Percentiles rank a stretch among this genome's conserved stretches.
Conservation (phyloP, 1,284 basidiomycete genomes). For the Fistulina hepatica region DNA sequence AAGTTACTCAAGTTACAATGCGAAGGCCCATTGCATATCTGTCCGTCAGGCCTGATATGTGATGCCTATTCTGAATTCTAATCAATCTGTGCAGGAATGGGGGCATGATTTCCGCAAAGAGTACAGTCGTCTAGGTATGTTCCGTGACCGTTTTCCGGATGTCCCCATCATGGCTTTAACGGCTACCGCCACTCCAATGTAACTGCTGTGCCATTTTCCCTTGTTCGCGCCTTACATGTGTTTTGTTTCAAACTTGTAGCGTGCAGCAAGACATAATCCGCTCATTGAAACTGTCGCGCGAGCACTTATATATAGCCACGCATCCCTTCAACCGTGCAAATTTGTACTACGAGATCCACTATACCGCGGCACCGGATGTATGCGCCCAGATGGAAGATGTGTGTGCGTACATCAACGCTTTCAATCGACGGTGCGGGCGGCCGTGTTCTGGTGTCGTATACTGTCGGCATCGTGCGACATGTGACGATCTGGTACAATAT, state of each 20-base stretch:
- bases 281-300: conserved; percentile 48
- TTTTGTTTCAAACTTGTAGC: conserved; percentile 24
- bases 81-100: conserved; percentile 72
- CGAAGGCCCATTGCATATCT: conserved; percentile 78
- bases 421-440: conserved; percentile 45
- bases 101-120: conserved; percentile 70
- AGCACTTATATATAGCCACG: conserved; percentile 49
- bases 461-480: conserved; percentile 34
- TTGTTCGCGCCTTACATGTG: conserved; percentile 2
- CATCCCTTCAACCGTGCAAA: conserved; percentile 77
- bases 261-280: conserved; percentile 64
- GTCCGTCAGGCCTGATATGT: conserved; percentile 33
- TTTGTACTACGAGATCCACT: conserved; percentile 67
- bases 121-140: conserved; percentile 61
- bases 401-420: conserved; percentile 49
- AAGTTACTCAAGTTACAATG: background rate
- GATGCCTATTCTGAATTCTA: too few relatives aligned
- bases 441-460: conserved; percentile 75
- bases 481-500: conserved; percentile 55
- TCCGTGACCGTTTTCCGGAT: conserved; percentile 54
- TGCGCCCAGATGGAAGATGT: conserved; percentile 57
- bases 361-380: background rate
- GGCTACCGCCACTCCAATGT: conserved; percentile 62
- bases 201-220: conserved; percentile 12
- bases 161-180: conserved; percentile 83